Evolutionary conservation across 257 asterid species (phyloP).

Genomic region (Solanum sejunctum): DNA sequence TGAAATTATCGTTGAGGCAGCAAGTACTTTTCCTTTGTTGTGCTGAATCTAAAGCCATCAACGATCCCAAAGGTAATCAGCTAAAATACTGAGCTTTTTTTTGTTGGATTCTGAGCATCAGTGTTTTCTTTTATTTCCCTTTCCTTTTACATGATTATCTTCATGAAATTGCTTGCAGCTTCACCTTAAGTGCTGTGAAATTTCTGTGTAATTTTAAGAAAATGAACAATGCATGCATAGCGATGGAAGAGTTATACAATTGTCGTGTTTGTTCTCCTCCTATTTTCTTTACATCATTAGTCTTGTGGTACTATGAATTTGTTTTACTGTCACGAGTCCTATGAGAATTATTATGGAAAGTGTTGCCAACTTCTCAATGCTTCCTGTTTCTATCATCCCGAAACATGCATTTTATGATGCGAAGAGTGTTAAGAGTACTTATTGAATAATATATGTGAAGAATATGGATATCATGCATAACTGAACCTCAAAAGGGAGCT

Average conservation of each 20-base stretch:
- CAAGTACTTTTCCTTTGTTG: constrained; percentile 78
- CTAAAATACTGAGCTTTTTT: background rate
- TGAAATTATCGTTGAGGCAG: constrained; percentile 63
- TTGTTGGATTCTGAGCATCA: background rate
- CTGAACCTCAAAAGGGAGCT: background rate
- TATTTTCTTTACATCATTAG: background rate
- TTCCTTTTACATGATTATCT: background rate
- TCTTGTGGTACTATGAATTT: background rate
- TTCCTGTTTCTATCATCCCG: background rate
- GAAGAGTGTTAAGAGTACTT: background rate
- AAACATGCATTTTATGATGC: background rate
- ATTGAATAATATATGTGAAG: background rate
- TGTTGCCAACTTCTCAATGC: background rate
- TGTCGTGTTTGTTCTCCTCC: background rate
- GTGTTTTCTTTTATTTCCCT: background rate
- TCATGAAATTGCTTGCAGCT: background rate
- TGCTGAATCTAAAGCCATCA: constrained; percentile 81
- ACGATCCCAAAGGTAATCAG: constrained; percentile 75
- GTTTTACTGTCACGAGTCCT: background rate
- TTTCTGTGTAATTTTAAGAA: background rate
- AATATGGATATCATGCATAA: background rate
- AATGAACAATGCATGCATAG: background rate
- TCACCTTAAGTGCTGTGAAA: background rate
- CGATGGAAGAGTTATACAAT: background rate
- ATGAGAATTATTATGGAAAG: background rate